These are phyloP conservation scores for Cyanodermella asteris DNA, from an alignment of 2,329 filamentous ascomycete species.

Conservation along the genomic window DNA sequence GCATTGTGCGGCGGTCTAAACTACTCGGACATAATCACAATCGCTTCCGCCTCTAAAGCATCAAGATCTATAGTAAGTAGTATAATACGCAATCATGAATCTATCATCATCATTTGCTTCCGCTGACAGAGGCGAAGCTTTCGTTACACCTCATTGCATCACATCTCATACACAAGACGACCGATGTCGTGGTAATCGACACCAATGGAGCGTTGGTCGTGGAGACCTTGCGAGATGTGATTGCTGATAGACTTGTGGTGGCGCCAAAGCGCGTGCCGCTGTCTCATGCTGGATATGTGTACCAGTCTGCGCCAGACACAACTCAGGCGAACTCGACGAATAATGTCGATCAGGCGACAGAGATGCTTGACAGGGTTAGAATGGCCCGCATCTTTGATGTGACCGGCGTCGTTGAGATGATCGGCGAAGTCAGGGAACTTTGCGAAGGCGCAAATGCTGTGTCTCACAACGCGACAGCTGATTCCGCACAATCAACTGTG, in stretches of 20 bases:
- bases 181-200: constrained; percentile 23
- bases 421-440: constrained; percentile 21
- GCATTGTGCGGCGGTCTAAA: neutral
- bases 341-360: constrained; percentile 12
- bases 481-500: too few relatives aligned
- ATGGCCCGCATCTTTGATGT: constrained; percentile 30
- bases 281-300: constrained; percentile 6
- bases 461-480: too few relatives aligned
- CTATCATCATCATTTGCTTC: neutral
- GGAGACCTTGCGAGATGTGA: constrained; percentile 15
- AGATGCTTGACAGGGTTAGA: constrained; percentile 20
- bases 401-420: constrained; percentile 23
- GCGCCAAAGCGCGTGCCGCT: constrained; percentile 1
- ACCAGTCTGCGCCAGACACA: constrained; percentile 1
- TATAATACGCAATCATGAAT: neutral
- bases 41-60: neutral
- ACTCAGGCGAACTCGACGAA: neutral
- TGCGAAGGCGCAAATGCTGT: too few relatives aligned
- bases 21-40: neutral
- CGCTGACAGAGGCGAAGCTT: constrained; percentile 10
- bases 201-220: constrained; percentile 24
- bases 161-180: constrained; percentile 14
- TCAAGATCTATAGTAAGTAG: neutral
- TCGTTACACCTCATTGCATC: constrained; percentile 16
- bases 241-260: constrained; percentile 9